Conservation (phyloP, 306 rosid genomes). For the Mimosa bimucronata region DNA sequence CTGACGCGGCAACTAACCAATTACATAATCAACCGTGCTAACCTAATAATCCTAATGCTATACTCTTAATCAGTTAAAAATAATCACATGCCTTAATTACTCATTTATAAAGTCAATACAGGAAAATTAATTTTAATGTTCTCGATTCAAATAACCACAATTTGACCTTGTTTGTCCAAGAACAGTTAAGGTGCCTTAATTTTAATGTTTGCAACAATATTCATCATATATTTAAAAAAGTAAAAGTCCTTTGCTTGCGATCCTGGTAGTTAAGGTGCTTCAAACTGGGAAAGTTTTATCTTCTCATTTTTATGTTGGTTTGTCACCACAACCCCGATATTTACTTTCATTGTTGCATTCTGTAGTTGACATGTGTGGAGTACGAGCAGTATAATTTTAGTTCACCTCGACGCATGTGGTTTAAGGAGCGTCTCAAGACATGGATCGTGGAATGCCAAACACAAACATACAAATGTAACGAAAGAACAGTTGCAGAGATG, state of each 20-base stretch:
- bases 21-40: not conserved
- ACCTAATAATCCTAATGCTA: not conserved
- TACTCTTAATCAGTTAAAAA: not conserved
- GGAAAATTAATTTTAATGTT: not conserved
- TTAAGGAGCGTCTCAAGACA: too few species aligned
- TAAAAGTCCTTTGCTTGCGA: too few species aligned
- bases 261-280: too few species aligned
- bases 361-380: not conserved
- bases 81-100: not conserved
- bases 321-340: not conserved
- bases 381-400: not conserved
- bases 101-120: not conserved
- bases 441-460: not conserved
- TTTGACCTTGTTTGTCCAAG: too few species aligned
- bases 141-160: not conserved
- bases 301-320: too few species aligned
- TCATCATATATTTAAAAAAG: not conserved
- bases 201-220: not conserved
- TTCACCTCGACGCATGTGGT: not conserved
- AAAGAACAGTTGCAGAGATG: not conserved
- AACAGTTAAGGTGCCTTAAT: too few species aligned
- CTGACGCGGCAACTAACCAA: not conserved
- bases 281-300: too few species aligned
- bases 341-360: not conserved
- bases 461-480: not conserved